Percentiles rank a stretch among this genome's conserved stretches.
These are phyloP conservation scores for Baeospora myosura DNA, from an alignment of 1,284 basidiomycete species.

Conservation along the genomic window DNA sequence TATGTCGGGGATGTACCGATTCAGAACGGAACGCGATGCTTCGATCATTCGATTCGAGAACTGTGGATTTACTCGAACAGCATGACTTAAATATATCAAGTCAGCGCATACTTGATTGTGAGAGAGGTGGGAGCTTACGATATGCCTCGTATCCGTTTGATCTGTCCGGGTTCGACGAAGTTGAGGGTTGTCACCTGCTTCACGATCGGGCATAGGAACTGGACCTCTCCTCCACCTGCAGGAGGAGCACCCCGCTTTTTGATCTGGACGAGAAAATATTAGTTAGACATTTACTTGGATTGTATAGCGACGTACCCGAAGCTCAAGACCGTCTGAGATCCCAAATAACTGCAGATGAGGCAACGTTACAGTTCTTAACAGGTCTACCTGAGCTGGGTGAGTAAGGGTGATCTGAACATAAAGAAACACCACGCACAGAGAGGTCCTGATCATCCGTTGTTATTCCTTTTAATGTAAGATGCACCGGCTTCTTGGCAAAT, in stretches of 20 bases:
- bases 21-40: conserved; percentile 83
- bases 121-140: conserved; percentile 51
- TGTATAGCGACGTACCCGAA: conserved; percentile 46
- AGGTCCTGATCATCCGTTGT: conserved; percentile 88
- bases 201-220: conserved; percentile 89
- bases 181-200: conserved; percentile 88
- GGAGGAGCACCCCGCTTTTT: conserved; percentile 91
- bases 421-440: conserved; percentile 48
- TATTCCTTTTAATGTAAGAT: conserved; percentile 79
- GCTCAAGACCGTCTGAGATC: conserved; percentile 79
- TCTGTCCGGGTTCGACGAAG: conserved; percentile 85
- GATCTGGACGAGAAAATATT: conserved; percentile 46
- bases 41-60: conserved; percentile 98
- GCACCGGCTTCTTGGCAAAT: conserved; percentile 85
- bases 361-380: conserved; percentile 87
- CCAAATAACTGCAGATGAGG: conserved; percentile 90
- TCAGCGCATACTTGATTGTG: conserved; percentile 2
- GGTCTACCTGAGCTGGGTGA: conserved; percentile 61
- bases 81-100: conserved; percentile 51
- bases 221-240: conserved; percentile 86
- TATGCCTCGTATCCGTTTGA: conserved; percentile 92
- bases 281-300: conserved; percentile 1
- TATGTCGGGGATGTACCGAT: conserved; percentile 95
- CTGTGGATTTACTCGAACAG: conserved; percentile 92
- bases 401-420: conserved; percentile 2